Evolutionary conservation across 2,329 filamentous ascomycete species (phyloP).

Genomic region (Xylariomycetidae sp.): DNA sequence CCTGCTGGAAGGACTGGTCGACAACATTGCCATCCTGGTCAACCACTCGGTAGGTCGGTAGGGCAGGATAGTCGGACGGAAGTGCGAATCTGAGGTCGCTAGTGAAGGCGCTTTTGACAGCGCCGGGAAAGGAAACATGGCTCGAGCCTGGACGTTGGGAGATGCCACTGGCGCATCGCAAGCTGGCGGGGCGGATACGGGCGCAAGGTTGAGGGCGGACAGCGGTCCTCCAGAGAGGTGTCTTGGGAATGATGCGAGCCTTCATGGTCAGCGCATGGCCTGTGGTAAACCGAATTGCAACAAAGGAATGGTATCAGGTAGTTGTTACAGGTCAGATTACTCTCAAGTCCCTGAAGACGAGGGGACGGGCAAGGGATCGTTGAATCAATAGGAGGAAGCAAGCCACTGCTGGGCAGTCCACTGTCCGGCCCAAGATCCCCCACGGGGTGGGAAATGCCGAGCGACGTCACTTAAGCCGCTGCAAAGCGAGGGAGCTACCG

Average conservation of each 20-base stretch:
- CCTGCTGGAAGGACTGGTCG: slow-evolving; percentile 62
- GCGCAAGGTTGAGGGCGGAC: slow-evolving; percentile 13
- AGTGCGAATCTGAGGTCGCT: slow-evolving; percentile 70
- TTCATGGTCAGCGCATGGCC: slow-evolving; percentile 18
- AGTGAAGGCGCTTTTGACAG: slow-evolving; percentile 89
- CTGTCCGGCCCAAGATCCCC: not conserved
- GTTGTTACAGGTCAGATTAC: too few species aligned
- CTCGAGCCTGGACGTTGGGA: slow-evolving; percentile 51
- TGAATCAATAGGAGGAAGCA: not conserved
- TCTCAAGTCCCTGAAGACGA: too few species aligned
- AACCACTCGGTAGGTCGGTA: slow-evolving; percentile 88
- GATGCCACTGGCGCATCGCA: slow-evolving; percentile 40
- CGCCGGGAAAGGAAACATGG: slow-evolving; percentile 78
- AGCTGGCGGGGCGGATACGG: slow-evolving; percentile 11
- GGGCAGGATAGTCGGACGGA: slow-evolving; percentile 64
- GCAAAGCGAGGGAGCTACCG: slow-evolving; percentile 23
- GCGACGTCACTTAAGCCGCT: slow-evolving; percentile 25
- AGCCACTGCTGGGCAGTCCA: too few species aligned
- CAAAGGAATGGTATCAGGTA: not conserved
- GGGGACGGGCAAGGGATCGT: not conserved
- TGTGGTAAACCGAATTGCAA: too few species aligned
- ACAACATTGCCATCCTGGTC: slow-evolving; percentile 83
- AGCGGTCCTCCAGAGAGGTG: slow-evolving; percentile 15
- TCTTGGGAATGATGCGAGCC: slow-evolving; percentile 14
- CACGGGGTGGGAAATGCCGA: slow-evolving; percentile 3